Percentiles rank a stretch among this genome's conserved stretches.
phyloP scores from a whole-genome alignment of 1,139 yeast genomes.

The Kurtzmaniella quercitrusa region DNA sequence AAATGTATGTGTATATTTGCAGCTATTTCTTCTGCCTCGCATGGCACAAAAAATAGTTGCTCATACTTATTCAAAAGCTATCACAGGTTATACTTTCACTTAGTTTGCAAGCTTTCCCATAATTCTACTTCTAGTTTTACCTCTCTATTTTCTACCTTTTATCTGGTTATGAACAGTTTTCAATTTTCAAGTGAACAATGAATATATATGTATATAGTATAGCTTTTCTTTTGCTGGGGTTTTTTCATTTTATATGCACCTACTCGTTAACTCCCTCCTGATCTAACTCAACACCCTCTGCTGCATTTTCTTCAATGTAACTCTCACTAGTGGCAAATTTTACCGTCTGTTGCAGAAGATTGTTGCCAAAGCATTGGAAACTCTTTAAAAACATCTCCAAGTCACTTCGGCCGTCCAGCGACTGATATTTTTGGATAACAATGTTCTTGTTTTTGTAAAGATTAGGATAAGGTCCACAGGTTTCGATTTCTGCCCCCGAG shows the following conservation, averaged over 20 bases:
- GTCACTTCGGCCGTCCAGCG: conserved; percentile 10
- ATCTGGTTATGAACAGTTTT: no score
- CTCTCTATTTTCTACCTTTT: no score
- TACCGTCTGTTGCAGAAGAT: conserved; percentile 10
- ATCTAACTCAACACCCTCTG: neutral
- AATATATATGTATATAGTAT: neutral
- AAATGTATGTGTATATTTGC: no score
- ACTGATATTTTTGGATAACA: conserved; percentile 27
- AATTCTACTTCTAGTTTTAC: no score
- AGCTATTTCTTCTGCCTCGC: no score
- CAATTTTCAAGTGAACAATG: no score
- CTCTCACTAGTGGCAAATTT: conserved; percentile 8
- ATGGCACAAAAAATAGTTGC: no score
- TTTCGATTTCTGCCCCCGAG: conserved; percentile 62
- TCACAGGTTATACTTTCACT: no score
- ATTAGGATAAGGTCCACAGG: conserved; percentile 54
- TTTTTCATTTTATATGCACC: neutral
- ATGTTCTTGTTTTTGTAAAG: conserved; percentile 40
- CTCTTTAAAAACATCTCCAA: conserved; percentile 9
- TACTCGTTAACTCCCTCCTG: neutral
- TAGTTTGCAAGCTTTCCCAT: no score
- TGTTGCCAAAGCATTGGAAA: conserved; percentile 14
- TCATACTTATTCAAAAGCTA: no score
- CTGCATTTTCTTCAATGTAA: neutral
- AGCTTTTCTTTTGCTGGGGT: neutral